phyloP scores from a whole-genome alignment of 768 basidiomycete genomes.

The Auricularia cornea region DNA sequence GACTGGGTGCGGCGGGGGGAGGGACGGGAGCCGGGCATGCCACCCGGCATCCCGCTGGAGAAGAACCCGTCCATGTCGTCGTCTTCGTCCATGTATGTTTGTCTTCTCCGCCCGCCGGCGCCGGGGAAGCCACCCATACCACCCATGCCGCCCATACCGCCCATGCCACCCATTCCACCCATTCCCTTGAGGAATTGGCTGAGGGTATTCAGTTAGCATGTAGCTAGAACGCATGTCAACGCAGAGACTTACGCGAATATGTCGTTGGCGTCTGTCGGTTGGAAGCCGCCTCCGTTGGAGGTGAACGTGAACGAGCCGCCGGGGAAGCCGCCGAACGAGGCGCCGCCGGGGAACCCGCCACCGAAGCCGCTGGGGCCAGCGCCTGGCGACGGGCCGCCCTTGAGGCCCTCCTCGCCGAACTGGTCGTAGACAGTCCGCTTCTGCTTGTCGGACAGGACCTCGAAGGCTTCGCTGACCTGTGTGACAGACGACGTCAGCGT shows the following conservation, averaged over 20 bases:
- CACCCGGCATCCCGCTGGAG: conserved; percentile 40
- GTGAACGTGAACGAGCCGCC: conserved; percentile 50
- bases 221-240: background rate
- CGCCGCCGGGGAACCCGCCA: conserved; percentile 25
- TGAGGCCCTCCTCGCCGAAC: conserved; percentile 91
- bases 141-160: conserved; percentile 28
- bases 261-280: conserved; percentile 73
- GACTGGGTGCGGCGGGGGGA: conserved; percentile 23
- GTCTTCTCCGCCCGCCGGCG: background rate
- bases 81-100: conserved; percentile 23
- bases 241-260: conserved; percentile 70
- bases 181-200: conserved; percentile 1
- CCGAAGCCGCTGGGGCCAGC: conserved; percentile 26
- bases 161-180: conserved; percentile 26
- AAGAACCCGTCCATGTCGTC: conserved; percentile 40
- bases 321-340: conserved; percentile 31
- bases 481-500: background rate
- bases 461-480: conserved; percentile 91
- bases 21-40: conserved; percentile 45
- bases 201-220: background rate
- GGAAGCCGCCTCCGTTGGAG: conserved; percentile 45
- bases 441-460: conserved; percentile 82
- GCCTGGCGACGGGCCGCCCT: conserved; percentile 50
- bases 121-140: conserved; percentile 13
- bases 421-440: conserved; percentile 86